phyloP scores from a whole-genome alignment of 2,329 filamentous ascomycete genomes.

The Aspergillus felis region DNA sequence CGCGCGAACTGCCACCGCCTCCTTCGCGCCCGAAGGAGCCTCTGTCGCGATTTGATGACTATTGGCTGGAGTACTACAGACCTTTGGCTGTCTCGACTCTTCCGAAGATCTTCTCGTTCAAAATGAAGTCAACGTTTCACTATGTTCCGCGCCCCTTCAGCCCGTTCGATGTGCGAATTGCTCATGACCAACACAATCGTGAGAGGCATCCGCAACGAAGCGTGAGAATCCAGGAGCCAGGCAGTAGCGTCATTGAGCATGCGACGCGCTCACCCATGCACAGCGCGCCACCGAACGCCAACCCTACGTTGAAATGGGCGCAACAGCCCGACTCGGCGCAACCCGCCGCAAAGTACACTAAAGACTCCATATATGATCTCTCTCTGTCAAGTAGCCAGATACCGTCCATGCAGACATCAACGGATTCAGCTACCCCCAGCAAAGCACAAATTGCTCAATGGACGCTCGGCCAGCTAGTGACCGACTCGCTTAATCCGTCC shows the following conservation, averaged over 20 bases:
- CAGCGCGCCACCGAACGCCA: constrained; percentile 12
- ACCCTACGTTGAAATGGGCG: constrained; percentile 26
- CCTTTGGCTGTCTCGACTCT: constrained; percentile 84
- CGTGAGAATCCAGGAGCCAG: constrained; percentile 64
- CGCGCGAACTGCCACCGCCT: constrained; percentile 54
- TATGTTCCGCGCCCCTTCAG: constrained; percentile 75
- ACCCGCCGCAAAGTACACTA: constrained; percentile 54
- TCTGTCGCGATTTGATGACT: constrained; percentile 71
- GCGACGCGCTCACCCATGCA: constrained; percentile 31
- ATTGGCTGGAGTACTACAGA: constrained; percentile 96
- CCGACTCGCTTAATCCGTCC: constrained; percentile 78
- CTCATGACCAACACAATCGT: constrained; percentile 52
- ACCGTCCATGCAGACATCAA: constrained; percentile 22
- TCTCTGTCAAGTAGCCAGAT: constrained; percentile 18
- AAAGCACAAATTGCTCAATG: constrained; percentile 73
- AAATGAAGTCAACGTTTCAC: constrained; percentile 83
- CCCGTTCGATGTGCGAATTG: constrained; percentile 76
- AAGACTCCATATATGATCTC: constrained; percentile 41
- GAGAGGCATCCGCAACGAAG: constrained; percentile 53
- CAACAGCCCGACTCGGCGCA: constrained; percentile 29
- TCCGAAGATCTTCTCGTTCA: constrained; percentile 86
- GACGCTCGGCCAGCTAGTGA: constrained; percentile 82
- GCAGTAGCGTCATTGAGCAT: constrained; percentile 42
- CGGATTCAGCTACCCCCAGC: constrained; percentile 67
- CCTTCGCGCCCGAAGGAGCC: constrained; percentile 28